Percentiles rank a stretch among this genome's conserved stretches.
These are phyloP conservation scores for Cryphonectria parasitica DNA, from an alignment of 2,329 filamentous ascomycete species.

Conservation along the genomic window DNA sequence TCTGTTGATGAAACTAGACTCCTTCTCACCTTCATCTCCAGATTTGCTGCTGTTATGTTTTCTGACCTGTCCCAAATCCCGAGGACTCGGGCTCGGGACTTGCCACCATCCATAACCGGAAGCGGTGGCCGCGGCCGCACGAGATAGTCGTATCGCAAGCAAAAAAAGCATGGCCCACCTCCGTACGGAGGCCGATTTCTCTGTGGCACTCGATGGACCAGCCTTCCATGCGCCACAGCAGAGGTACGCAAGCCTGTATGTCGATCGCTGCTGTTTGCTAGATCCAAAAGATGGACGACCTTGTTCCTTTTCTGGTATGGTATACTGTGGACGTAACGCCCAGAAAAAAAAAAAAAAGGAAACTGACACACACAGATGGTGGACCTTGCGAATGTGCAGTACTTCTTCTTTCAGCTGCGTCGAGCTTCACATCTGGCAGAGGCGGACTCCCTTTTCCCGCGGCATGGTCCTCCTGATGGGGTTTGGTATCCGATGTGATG, in stretches of 20 bases:
- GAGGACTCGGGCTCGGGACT: constrained; percentile 19
- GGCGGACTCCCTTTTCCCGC: background rate
- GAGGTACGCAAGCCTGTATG: background rate
- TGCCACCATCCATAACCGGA: constrained; percentile 14
- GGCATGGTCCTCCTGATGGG: constrained; percentile 10
- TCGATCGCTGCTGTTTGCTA: background rate
- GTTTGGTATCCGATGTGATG: constrained; percentile 7
- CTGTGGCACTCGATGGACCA: background rate
- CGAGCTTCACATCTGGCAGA: background rate
- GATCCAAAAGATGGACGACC: background rate
- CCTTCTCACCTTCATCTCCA: constrained; percentile 1
- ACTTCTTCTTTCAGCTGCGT: background rate
- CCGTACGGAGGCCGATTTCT: constrained; percentile 9
- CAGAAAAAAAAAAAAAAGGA: background rate
- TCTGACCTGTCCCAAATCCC: background rate
- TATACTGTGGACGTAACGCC: background rate
- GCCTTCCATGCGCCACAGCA: constrained; percentile 1
- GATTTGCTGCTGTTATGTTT: background rate
- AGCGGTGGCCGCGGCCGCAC: constrained; percentile 10
- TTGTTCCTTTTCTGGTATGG: background rate
- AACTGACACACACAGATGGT: background rate
- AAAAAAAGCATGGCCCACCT: background rate
- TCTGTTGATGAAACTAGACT: background rate
- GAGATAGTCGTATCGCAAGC: background rate
- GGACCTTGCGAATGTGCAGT: background rate